Evolutionary conservation across 306 rosid species (phyloP).

Genomic region (Lathyrus sativus): DNA sequence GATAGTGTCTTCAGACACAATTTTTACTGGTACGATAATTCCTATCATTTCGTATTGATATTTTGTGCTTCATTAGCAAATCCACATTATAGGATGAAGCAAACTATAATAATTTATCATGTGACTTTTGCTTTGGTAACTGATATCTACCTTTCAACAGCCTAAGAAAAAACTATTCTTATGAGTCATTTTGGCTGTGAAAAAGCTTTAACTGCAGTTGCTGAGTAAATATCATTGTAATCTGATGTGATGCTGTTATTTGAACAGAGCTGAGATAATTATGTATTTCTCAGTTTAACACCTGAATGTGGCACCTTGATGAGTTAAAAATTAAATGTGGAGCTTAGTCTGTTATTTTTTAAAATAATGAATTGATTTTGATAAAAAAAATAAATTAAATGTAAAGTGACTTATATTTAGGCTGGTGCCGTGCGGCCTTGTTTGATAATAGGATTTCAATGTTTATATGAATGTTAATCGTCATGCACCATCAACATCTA

Average conservation of each 20-base stretch:
- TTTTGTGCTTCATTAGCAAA: slow-evolving; percentile 11
- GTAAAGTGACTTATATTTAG: background rate
- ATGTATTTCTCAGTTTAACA: slow-evolving; percentile 17
- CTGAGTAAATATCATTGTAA: slow-evolving; percentile 24
- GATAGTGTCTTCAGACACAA: slow-evolving; percentile 2
- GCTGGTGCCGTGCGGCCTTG: too few relatives aligned
- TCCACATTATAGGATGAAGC: slow-evolving; percentile 4
- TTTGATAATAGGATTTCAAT: too few relatives aligned
- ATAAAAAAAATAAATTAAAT: background rate
- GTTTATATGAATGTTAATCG: too few relatives aligned
- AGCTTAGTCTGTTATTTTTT: background rate
- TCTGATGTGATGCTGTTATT: slow-evolving; percentile 3
- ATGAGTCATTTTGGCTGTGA: slow-evolving; percentile 16
- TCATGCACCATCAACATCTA: too few relatives aligned
- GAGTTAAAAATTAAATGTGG: slow-evolving; percentile 7
- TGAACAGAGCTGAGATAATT: slow-evolving; percentile 17
- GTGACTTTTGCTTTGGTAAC: slow-evolving; percentile 20
- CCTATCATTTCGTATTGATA: slow-evolving; percentile 14
- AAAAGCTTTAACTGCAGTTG: slow-evolving; percentile 28
- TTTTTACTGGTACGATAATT: slow-evolving; percentile 30
- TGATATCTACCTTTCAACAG: slow-evolving; percentile 28
- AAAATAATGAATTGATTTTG: background rate
- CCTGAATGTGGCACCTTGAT: slow-evolving; percentile 13
- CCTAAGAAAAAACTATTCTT: background rate
- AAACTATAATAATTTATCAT: background rate